Percentiles rank a stretch among this genome's conserved stretches.
phyloP scores from a whole-genome alignment of 75 land plant genomes.

The Isoetes taiwanensis region DNA sequence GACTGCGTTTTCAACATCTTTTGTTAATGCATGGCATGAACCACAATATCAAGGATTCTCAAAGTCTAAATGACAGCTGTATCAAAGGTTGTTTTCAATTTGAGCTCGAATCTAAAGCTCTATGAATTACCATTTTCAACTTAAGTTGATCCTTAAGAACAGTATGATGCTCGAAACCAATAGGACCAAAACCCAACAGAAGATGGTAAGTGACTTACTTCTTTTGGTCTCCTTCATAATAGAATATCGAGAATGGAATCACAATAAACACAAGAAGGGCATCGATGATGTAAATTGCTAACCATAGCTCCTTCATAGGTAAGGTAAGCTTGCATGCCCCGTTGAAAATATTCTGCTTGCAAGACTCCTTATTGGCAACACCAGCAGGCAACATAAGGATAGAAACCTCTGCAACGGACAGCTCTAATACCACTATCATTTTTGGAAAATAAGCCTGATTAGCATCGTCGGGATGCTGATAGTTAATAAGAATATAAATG shows the following conservation, averaged over 20 bases:
- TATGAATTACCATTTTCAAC: no score
- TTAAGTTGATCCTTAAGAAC: no score
- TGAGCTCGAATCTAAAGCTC: no score
- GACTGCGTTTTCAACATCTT: no score
- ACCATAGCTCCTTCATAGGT: constrained; percentile 7
- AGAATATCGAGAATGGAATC: constrained; percentile 1
- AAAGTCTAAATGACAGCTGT: no score
- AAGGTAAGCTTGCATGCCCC: constrained; percentile 6
- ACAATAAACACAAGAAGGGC: neutral
- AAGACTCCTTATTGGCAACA: neutral
- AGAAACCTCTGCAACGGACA: neutral
- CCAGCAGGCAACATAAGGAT: neutral
- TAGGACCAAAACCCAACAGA: neutral
- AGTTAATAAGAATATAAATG: neutral
- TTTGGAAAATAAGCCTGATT: constrained; percentile 6
- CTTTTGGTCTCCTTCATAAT: neutral
- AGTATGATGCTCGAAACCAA: no score
- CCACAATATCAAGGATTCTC: no score
- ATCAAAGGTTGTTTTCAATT: no score
- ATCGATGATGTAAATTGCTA: constrained; percentile 1
- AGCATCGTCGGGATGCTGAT: constrained; percentile 1
- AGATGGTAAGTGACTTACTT: neutral
- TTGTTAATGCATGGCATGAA: no score
- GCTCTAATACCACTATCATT: neutral
- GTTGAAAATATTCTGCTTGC: neutral